These are phyloP conservation scores for Cordyceps pruinosa DNA, from an alignment of 2,329 filamentous ascomycete species.

Conservation along the genomic window DNA sequence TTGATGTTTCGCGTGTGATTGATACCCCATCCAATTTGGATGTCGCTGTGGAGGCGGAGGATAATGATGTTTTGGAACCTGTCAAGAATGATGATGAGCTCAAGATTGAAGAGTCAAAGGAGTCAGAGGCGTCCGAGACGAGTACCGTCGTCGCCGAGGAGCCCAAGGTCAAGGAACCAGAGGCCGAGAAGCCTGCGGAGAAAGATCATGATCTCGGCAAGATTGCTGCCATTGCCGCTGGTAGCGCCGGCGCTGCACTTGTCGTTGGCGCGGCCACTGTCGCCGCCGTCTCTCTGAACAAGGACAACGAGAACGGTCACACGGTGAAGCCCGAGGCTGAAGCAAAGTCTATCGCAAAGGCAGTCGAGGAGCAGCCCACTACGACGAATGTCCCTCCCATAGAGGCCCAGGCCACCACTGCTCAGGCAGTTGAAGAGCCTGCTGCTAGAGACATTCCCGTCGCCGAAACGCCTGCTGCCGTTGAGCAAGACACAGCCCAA, in stretches of 20 bases:
- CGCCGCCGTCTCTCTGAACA: neutral
- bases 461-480: neutral
- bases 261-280: neutral
- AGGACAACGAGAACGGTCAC: neutral
- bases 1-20: constrained; percentile 8
- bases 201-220: neutral
- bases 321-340: neutral
- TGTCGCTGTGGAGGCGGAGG: constrained; percentile 2
- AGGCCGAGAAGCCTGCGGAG: neutral
- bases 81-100: neutral
- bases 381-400: neutral
- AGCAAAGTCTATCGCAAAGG: neutral
- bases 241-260: neutral
- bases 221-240: constrained; percentile 1
- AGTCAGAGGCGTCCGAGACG: constrained; percentile 6
- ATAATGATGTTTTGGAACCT: constrained; percentile 3
- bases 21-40: constrained; percentile 10
- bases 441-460: neutral
- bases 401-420: neutral
- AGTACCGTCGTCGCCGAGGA: constrained; percentile 10
- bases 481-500: neutral
- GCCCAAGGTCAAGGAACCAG: constrained; percentile 2
- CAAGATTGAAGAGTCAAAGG: constrained; percentile 8
- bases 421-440: neutral
- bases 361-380: neutral